Evolutionary conservation across 805 yeast genomes (phyloP).

Genomic region (Brettanomyces sp.): DNA sequence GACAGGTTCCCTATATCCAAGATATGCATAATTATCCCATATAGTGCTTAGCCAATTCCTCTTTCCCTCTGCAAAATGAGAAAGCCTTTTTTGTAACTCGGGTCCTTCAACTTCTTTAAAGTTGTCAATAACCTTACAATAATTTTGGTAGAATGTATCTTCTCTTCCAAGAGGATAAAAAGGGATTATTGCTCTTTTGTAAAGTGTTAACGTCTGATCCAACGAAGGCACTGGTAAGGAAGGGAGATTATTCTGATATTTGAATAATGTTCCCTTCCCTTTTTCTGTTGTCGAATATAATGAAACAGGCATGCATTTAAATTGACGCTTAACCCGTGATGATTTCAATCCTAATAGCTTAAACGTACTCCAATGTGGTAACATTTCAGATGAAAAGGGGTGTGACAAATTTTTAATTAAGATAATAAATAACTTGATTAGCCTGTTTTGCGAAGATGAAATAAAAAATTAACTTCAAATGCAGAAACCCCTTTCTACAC

Average conservation of each 20-base stretch:
- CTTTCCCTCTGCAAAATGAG: constrained; percentile 40
- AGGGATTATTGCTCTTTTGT: constrained; percentile 68
- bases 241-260: constrained; percentile 68
- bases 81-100: constrained; percentile 65
- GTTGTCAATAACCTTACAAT: constrained; percentile 54
- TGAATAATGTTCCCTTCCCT: constrained; percentile 56
- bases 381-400: too few relatives aligned
- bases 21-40: constrained; percentile 93
- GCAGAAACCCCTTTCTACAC: too few relatives aligned
- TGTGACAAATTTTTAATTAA: too few relatives aligned
- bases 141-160: constrained; percentile 22
- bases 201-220: constrained; percentile 57
- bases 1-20: constrained; percentile 88
- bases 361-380: too few relatives aligned
- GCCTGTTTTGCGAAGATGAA: too few relatives aligned
- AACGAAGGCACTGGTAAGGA: constrained; percentile 81
- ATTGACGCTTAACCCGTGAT: neutral
- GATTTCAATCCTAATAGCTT: too few relatives aligned
- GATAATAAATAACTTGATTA: too few relatives aligned
- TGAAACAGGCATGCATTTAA: neutral
- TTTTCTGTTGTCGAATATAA: neutral
- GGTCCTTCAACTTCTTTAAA: constrained; percentile 48
- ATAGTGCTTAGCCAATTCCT: constrained; percentile 86
- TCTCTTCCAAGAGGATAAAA: constrained; percentile 43
- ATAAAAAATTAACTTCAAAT: too few relatives aligned